Evolutionary conservation across 2,329 filamentous ascomycete species (phyloP).

Genomic region (Neonectria coccinea): DNA sequence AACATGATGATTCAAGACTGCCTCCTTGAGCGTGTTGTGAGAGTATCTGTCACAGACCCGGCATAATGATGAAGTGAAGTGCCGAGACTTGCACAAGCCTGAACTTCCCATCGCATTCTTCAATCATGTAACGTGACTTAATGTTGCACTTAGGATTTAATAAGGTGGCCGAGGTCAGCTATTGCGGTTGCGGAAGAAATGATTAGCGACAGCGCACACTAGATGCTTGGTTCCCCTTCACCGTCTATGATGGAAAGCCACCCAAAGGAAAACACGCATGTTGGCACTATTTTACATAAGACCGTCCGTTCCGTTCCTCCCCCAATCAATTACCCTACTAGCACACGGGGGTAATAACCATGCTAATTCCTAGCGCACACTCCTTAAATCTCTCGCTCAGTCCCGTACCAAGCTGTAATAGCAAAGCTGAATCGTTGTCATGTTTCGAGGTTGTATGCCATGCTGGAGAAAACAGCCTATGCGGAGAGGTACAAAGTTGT

Average conservation of each 20-base stretch:
- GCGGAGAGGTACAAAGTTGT: constrained; percentile 52
- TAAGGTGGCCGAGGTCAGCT: background rate
- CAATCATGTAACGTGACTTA: background rate
- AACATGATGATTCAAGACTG: background rate
- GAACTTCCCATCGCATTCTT: background rate
- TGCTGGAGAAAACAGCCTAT: constrained; percentile 40
- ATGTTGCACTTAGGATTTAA: background rate
- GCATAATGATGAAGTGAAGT: background rate
- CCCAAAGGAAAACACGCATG: constrained; percentile 55
- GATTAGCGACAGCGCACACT: constrained; percentile 55
- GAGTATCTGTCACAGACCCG: too few relatives aligned
- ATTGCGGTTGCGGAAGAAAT: constrained; percentile 32
- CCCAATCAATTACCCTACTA: constrained; percentile 42
- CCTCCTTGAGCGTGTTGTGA: background rate
- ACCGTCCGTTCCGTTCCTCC: constrained; percentile 44
- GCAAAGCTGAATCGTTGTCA: constrained; percentile 41
- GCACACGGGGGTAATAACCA: constrained; percentile 36
- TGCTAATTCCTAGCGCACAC: constrained; percentile 41
- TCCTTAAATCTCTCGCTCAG: constrained; percentile 36
- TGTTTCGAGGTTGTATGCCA: constrained; percentile 41
- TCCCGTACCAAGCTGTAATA: constrained; percentile 31
- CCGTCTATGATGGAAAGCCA: constrained; percentile 62
- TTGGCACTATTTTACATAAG: constrained; percentile 65
- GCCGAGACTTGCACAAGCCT: background rate
- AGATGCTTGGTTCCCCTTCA: constrained; percentile 56